Evolutionary conservation across 1,284 basidiomycete genomes (phyloP).

Genomic region (Puccinia coronata): DNA sequence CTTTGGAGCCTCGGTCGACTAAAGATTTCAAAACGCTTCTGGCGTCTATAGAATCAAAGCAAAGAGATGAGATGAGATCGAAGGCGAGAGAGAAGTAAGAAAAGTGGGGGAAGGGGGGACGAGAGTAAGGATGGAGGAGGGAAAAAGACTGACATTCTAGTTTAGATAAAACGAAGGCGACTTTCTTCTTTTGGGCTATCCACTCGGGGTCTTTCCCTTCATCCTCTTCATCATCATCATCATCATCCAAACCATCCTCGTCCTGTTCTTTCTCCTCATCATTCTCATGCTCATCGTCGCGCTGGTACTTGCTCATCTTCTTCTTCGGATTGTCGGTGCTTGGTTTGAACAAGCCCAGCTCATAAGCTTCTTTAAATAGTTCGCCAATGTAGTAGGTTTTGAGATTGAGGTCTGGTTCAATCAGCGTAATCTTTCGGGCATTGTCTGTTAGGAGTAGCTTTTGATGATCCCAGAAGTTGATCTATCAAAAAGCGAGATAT

Average conservation of each 20-base stretch:
- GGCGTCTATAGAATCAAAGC: constrained; percentile 38
- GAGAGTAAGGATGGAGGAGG: no score
- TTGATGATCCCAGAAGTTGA: constrained; percentile 50
- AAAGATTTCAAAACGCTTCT: constrained; percentile 45
- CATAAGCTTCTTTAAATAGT: constrained; percentile 48
- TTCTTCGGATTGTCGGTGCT: constrained; percentile 2
- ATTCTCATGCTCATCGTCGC: background rate
- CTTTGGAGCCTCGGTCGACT: constrained; percentile 37
- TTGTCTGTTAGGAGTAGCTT: constrained; percentile 45
- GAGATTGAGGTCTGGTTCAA: constrained; percentile 42
- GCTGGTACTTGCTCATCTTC: background rate
- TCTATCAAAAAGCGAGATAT: background rate
- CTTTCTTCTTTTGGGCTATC: constrained; percentile 37
- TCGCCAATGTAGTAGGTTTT: constrained; percentile 49
- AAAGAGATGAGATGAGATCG: background rate
- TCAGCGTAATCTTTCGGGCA: constrained; percentile 37
- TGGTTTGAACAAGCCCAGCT: constrained; percentile 39
- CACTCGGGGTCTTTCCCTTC: constrained; percentile 25
- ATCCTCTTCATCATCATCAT: constrained; percentile 22
- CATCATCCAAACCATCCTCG: background rate
- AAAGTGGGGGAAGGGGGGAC: background rate
- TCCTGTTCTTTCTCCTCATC: constrained; percentile 1
- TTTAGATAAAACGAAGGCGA: constrained; percentile 48
- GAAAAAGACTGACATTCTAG: constrained; percentile 41
- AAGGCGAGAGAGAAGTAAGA: background rate